These are phyloP conservation scores for Lobulomyces angularis DNA, from an alignment of 192 early-diverging fungal species.

Conservation along the genomic window DNA sequence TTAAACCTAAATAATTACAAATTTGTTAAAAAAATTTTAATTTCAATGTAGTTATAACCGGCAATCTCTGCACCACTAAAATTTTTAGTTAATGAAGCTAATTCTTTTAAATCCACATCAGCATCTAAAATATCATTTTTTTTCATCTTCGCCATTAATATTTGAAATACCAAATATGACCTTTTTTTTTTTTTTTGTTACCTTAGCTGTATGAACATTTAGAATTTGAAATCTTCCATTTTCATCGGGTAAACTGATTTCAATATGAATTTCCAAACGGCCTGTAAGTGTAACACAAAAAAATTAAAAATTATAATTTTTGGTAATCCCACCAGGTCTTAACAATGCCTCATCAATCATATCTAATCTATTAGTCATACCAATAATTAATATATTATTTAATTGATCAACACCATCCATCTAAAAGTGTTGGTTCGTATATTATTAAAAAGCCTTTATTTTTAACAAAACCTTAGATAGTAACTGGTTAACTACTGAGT, in stretches of 20 bases:
- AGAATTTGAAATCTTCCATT: constrained; percentile 83
- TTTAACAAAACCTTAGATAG: constrained; percentile 77
- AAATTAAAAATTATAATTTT: background rate
- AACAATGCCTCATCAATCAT: constrained; percentile 97
- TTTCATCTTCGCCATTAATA: constrained; percentile 46
- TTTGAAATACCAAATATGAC: background rate
- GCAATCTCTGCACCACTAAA: constrained; percentile 96
- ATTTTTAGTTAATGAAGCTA: constrained; percentile 86
- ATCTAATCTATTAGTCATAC: constrained; percentile 97
- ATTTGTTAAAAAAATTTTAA: background rate
- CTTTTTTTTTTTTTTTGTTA: constrained; percentile 16
- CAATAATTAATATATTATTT: constrained; percentile 95
- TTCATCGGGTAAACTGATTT: constrained; percentile 89
- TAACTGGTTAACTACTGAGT: constrained; percentile 95
- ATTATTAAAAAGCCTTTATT: too few species aligned
- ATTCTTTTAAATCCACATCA: constrained; percentile 73
- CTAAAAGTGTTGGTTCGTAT: constrained; percentile 12
- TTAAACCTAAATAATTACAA: constrained; percentile 33
- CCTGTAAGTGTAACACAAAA: constrained; percentile 15
- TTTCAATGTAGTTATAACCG: constrained; percentile 22
- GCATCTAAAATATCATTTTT: constrained; percentile 61
- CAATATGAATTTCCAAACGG: constrained; percentile 93
- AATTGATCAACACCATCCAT: constrained; percentile 99
- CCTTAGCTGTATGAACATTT: constrained; percentile 84
- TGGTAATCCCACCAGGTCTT: constrained; percentile 54